Evolutionary conservation across 2,329 filamentous ascomycete species (phyloP).

Genomic region (Hymenoscyphus fructigenus): DNA sequence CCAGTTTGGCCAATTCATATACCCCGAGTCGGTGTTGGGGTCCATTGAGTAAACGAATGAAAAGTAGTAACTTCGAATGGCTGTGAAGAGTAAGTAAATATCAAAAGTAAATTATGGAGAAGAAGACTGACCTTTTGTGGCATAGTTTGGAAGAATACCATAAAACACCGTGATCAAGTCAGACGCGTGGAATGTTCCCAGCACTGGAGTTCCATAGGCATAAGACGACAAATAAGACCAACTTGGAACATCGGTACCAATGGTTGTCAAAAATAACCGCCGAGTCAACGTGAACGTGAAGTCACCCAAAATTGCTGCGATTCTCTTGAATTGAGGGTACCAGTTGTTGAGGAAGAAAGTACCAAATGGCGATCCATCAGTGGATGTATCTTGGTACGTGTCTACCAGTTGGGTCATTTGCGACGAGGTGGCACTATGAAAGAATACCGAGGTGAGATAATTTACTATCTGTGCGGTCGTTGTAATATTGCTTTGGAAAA

Average conservation of each 20-base stretch:
- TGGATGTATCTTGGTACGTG: slow-evolving; percentile 54
- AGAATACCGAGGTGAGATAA: slow-evolving; percentile 63
- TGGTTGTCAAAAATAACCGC: slow-evolving; percentile 57
- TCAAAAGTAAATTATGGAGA: neutral
- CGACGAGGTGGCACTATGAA: slow-evolving; percentile 51
- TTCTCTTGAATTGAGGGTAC: slow-evolving; percentile 75
- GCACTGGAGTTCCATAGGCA: slow-evolving; percentile 65
- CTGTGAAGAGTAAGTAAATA: slow-evolving; percentile 10
- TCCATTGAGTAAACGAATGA: slow-evolving; percentile 70
- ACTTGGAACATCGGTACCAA: slow-evolving; percentile 51
- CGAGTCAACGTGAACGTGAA: slow-evolving; percentile 71
- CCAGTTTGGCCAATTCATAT: slow-evolving; percentile 54
- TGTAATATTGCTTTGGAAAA: slow-evolving; percentile 69
- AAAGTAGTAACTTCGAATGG: slow-evolving; percentile 67
- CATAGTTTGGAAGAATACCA: slow-evolving; percentile 41
- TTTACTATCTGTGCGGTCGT: slow-evolving; percentile 56
- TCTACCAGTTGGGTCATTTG: slow-evolving; percentile 57
- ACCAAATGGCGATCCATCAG: slow-evolving; percentile 67
- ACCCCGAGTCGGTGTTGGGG: slow-evolving; percentile 53
- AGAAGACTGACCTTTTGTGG: slow-evolving; percentile 44
- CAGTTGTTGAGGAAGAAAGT: slow-evolving; percentile 67
- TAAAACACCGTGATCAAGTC: slow-evolving; percentile 68
- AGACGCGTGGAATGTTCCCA: slow-evolving; percentile 74
- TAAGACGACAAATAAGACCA: slow-evolving; percentile 80
- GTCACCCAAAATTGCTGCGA: slow-evolving; percentile 75